Conservation (phyloP, 352 stramenopile species). For the Phytopythium aichiense region DNA sequence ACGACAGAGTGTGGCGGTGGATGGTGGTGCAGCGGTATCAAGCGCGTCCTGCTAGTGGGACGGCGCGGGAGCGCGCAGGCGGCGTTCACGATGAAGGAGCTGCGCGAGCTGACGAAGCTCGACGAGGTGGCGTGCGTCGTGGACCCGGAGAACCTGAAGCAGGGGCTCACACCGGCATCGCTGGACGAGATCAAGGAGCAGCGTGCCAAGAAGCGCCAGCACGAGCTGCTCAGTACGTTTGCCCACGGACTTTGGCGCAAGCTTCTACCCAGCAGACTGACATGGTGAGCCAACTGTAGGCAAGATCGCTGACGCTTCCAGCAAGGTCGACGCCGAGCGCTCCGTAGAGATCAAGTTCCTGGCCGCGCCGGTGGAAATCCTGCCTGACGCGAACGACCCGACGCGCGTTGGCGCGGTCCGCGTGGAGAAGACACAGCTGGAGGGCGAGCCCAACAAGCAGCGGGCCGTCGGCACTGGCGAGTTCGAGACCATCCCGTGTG, state of each 20-base stretch:
- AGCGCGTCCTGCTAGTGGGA: constrained; percentile 90
- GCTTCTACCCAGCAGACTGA: not conserved
- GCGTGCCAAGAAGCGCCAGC: constrained; percentile 81
- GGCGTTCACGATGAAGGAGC: constrained; percentile 98
- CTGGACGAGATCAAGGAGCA: constrained; percentile 85
- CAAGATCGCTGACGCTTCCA: constrained; percentile 46
- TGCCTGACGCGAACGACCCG: constrained; percentile 42
- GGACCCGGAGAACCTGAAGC: constrained; percentile 82
- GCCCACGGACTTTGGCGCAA: not conserved
- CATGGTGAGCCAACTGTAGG: not conserved
- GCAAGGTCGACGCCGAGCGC: constrained; percentile 23
- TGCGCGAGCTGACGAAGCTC: constrained; percentile 88
- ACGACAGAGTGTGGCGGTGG: not conserved
- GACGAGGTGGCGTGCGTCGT: constrained; percentile 82
- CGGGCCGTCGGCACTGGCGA: constrained; percentile 79
- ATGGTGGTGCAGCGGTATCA: constrained; percentile 37
- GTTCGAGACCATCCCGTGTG: constrained; percentile 80
- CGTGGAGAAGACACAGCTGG: constrained; percentile 86
- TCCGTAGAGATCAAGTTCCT: constrained; percentile 91
- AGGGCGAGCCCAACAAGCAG: constrained; percentile 83
- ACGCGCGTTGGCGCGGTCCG: constrained; percentile 60
- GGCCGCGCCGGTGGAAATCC: constrained; percentile 76
- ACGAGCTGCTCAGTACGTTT: constrained; percentile 58
- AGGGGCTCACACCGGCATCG: constrained; percentile 80
- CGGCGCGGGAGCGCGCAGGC: constrained; percentile 94